phyloP scores from a whole-genome alignment of 139 green algal species.

The Chlorella sp. region DNA sequence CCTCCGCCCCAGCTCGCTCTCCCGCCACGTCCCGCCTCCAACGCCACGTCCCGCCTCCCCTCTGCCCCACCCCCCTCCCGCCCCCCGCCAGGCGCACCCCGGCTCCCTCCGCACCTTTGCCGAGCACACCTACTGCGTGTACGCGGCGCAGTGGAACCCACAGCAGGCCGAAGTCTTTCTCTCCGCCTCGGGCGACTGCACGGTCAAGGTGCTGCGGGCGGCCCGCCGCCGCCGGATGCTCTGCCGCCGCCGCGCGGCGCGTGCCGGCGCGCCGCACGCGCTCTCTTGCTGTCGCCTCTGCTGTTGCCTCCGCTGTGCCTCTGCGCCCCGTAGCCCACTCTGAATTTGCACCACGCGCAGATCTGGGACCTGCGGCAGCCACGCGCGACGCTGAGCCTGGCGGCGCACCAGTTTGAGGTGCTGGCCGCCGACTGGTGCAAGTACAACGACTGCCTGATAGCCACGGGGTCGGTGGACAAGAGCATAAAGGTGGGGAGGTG shows the following conservation, averaged over 20 bases:
- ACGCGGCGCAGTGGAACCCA: constrained; percentile 88
- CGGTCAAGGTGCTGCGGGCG: constrained; percentile 57
- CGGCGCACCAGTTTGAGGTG: constrained; percentile 82
- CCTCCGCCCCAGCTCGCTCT: too few relatives aligned
- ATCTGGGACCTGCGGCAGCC: constrained; percentile 86
- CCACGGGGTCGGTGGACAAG: constrained; percentile 94
- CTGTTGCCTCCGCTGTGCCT: not conserved
- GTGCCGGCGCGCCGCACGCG: too few relatives aligned
- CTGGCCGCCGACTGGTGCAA: constrained; percentile 92
- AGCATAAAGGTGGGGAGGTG: constrained; percentile 79
- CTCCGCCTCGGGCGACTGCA: constrained; percentile 83
- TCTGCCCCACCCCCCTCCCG: too few relatives aligned
- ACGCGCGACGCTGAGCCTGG: constrained; percentile 75
- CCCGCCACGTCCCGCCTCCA: too few relatives aligned
- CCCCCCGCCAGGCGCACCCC: constrained; percentile 13
- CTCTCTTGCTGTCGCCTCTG: not conserved
- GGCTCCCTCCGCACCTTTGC: constrained; percentile 74
- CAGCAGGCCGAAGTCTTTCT: constrained; percentile 79
- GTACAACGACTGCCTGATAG: constrained; percentile 96
- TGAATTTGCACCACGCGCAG: too few relatives aligned
- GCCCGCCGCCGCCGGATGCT: too few relatives aligned
- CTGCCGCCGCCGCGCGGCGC: too few relatives aligned
- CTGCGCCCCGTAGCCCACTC: not conserved
- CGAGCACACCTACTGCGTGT: constrained; percentile 98
- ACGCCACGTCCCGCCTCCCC: too few relatives aligned